Evolutionary conservation across 805 yeast genomes (phyloP).

Genomic region (Metschnikowia lachancei): DNA sequence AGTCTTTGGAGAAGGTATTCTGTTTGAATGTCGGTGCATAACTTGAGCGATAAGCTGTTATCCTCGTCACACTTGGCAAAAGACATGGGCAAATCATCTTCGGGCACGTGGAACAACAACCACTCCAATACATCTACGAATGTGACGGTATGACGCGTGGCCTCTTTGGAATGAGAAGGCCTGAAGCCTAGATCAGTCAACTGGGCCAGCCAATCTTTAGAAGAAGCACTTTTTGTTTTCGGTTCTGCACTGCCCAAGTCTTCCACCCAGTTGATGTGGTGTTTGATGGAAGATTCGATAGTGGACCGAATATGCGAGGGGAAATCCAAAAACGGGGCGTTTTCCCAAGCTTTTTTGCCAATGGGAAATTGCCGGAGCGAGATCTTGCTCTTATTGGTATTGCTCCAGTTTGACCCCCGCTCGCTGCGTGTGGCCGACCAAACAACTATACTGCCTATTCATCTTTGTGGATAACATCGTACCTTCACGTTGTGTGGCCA

Average conservation of each 20-base stretch:
- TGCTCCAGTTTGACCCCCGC: too few relatives aligned
- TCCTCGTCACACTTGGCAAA: conserved; percentile 59
- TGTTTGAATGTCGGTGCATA: conserved; percentile 49
- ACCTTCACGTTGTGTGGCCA: too few relatives aligned
- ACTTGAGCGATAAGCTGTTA: conserved; percentile 54
- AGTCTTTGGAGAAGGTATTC: conserved; percentile 61
- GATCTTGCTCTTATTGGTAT: conserved; percentile 1
- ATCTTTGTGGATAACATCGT: too few relatives aligned
- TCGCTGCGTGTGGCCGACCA: too few relatives aligned
- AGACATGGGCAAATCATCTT: conserved; percentile 79
- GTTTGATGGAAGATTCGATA: conserved; percentile 60
- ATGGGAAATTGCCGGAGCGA: conserved; percentile 24
- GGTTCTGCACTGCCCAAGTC: conserved; percentile 6
- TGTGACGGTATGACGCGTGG: conserved; percentile 54
- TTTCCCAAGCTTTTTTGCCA: conserved; percentile 65
- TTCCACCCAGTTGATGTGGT: conserved; percentile 55
- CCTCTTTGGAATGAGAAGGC: conserved; percentile 64
- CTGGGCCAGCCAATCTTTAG: conserved; percentile 15
- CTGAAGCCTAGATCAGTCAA: conserved; percentile 54
- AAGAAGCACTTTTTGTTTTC: background rate
- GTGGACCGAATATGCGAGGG: conserved; percentile 58
- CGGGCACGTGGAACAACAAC: conserved; percentile 87
- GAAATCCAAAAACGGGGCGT: conserved; percentile 66
- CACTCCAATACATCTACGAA: conserved; percentile 62
- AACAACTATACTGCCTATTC: too few relatives aligned